Percentiles rank a stretch among this genome's conserved stretches.
Conservation (phyloP, 805 yeast genomes). For the Blastobotrys americana region DNA sequence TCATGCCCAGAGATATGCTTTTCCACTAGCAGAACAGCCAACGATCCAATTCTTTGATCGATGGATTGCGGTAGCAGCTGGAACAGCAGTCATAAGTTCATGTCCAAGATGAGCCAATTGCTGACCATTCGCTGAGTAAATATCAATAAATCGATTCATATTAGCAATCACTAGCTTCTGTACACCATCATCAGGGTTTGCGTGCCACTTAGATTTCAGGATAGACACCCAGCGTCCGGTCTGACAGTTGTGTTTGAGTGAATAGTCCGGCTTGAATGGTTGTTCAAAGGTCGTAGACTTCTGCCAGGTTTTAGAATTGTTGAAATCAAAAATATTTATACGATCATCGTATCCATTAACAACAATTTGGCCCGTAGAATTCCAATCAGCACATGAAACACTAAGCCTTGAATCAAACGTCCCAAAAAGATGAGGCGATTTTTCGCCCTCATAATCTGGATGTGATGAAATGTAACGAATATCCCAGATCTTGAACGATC, state of each 20-base stretch:
- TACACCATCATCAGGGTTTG: constrained; percentile 55
- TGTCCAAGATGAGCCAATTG: constrained; percentile 69
- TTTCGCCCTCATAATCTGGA: constrained; percentile 15
- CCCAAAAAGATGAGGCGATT: constrained; percentile 48
- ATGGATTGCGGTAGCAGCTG: constrained; percentile 82
- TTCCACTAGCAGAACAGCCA: constrained; percentile 94
- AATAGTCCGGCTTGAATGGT: constrained; percentile 52
- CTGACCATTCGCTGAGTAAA: constrained; percentile 68
- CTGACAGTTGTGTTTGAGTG: constrained; percentile 84
- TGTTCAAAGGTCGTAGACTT: constrained; percentile 9
- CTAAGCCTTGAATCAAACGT: constrained; percentile 69
- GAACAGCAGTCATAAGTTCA: constrained; percentile 72
- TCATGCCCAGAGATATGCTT: constrained; percentile 52
- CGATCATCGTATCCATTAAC: constrained; percentile 93
- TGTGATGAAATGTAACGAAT: constrained; percentile 40
- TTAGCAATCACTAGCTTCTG: constrained; percentile 88
- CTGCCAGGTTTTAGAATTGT: constrained; percentile 26
- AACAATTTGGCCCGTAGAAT: constrained; percentile 56
- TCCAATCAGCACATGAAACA: constrained; percentile 82
- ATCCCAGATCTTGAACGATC: constrained; percentile 85
- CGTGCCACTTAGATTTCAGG: constrained; percentile 82
- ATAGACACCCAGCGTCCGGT: constrained; percentile 97
- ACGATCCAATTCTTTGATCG: constrained; percentile 82
- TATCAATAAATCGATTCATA: constrained; percentile 83
- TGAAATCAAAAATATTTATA: constrained; percentile 59